Percentiles rank a stretch among this genome's conserved stretches.
phyloP scores from a whole-genome alignment of 1,284 basidiomycete genomes.

The Ceratobasidium sp. region DNA sequence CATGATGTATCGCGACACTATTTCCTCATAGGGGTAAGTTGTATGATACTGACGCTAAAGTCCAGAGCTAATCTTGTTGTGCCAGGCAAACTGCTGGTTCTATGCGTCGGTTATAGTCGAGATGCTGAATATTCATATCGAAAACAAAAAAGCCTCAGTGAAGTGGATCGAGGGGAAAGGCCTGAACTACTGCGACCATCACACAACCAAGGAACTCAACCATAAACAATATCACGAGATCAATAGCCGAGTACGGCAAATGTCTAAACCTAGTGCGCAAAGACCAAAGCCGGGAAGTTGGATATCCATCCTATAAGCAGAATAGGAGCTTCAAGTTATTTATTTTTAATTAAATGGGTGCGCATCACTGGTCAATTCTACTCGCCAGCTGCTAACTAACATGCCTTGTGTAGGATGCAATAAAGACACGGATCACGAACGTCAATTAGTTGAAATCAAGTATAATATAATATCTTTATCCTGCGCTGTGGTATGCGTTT shows the following conservation, averaged over 20 bases:
- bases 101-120: slow-evolving; percentile 36
- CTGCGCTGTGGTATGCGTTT: not conserved
- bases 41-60: not conserved
- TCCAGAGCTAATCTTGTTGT: not conserved
- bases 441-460: not conserved
- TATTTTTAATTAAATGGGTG: not conserved
- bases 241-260: not conserved
- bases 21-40: slow-evolving; percentile 26
- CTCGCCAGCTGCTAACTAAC: not conserved
- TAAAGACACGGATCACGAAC: not conserved
- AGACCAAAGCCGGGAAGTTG: not conserved
- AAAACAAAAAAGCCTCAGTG: not conserved
- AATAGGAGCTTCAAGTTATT: not conserved
- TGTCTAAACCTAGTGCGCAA: not conserved
- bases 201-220: slow-evolving; percentile 30
- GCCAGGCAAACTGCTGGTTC: slow-evolving; percentile 40
- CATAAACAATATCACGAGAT: slow-evolving; percentile 19
- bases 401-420: not conserved
- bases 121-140: slow-evolving; percentile 5
- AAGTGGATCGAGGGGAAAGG: slow-evolving; percentile 17
- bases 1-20: slow-evolving; percentile 26
- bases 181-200: slow-evolving; percentile 16
- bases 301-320: not conserved
- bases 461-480: not conserved
- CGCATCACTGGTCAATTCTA: not conserved